phyloP scores from a whole-genome alignment of 768 basidiomycete species.

The Hericium rajendrae region DNA sequence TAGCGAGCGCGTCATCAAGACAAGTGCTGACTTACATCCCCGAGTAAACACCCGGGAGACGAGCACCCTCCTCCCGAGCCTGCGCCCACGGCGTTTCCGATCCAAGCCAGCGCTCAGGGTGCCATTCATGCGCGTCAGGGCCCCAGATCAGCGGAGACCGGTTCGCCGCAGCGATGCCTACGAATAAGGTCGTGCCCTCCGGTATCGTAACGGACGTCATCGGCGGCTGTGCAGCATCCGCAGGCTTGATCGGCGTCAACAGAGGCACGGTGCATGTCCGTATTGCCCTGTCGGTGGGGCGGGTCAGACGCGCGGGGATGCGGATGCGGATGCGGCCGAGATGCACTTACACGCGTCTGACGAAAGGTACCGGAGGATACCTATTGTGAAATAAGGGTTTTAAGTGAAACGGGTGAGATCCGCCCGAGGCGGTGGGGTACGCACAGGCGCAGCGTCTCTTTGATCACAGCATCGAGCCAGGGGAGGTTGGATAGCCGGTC shows the following conservation, averaged over 20 bases:
- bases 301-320: background rate
- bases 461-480: slow-evolving; percentile 21
- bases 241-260: background rate
- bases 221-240: background rate
- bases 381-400: background rate
- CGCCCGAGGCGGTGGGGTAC: background rate
- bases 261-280: background rate
- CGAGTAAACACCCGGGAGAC: slow-evolving; percentile 5
- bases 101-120: slow-evolving; percentile 12
- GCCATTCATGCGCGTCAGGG: slow-evolving; percentile 11
- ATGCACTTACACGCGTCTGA: background rate
- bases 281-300: background rate
- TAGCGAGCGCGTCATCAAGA: too few relatives aligned
- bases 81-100: background rate
- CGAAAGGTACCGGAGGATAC: background rate
- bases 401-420: background rate
- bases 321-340: background rate
- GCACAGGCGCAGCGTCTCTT: slow-evolving; percentile 18
- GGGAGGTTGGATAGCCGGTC: slow-evolving; percentile 19
- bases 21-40: background rate
- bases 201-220: background rate
- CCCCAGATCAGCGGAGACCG: slow-evolving; percentile 8
- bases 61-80: background rate
- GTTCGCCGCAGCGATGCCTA: slow-evolving; percentile 7
- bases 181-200: slow-evolving; percentile 1